Conservation (phyloP, 805 yeast species). For the Brettanomyces sp. region DNA sequence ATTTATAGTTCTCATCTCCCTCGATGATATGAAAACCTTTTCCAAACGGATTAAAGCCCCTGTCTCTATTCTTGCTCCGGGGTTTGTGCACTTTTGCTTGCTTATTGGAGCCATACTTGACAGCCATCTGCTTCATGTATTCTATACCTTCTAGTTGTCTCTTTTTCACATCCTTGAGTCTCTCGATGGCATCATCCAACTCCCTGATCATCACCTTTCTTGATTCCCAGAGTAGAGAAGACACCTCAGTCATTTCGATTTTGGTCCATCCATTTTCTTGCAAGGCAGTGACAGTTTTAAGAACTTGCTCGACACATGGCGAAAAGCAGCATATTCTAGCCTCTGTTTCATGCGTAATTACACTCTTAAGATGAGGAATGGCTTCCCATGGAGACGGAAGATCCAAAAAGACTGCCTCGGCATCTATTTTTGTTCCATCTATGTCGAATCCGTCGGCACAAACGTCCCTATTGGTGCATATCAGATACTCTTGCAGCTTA, state of each 20-base stretch:
- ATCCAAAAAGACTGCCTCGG: conserved; percentile 77
- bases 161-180: conserved; percentile 70
- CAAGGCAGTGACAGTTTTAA: conserved; percentile 69
- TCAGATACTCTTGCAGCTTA: conserved; percentile 46
- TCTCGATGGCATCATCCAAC: conserved; percentile 67
- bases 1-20: conserved; percentile 72
- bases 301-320: conserved; percentile 97
- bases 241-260: conserved; percentile 88
- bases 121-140: conserved; percentile 17
- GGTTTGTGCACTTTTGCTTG: conserved; percentile 9
- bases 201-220: conserved; percentile 80
- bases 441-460: conserved; percentile 77
- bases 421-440: conserved; percentile 35
- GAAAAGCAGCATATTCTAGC: conserved; percentile 89
- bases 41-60: conserved; percentile 87
- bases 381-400: conserved; percentile 98
- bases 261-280: conserved; percentile 72
- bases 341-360: conserved; percentile 41
- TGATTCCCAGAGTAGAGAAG: conserved; percentile 76
- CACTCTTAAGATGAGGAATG: conserved; percentile 59
- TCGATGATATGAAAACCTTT: conserved; percentile 76
- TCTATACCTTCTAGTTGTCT: conserved; percentile 62
- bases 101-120: conserved; percentile 13
- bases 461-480: conserved; percentile 80
- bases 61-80: conserved; percentile 21